These are phyloP conservation scores for Populus hybrid DNA, from an alignment of 441 rosid species.

Conservation along the genomic window DNA sequence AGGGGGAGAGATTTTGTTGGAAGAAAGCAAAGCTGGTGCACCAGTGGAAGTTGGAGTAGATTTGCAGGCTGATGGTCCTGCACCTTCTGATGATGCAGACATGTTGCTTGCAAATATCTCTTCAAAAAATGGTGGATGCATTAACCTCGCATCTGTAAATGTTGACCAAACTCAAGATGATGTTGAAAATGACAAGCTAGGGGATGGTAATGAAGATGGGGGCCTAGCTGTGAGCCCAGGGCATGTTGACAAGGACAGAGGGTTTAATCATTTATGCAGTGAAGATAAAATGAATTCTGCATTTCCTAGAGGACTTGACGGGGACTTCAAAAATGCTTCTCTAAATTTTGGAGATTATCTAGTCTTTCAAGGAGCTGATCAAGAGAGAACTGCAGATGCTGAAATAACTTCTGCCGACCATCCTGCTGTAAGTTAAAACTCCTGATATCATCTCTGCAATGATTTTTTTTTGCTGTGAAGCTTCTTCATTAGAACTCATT, in stretches of 20 bases:
- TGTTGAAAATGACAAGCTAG: conserved; percentile 21
- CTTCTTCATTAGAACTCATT: background rate
- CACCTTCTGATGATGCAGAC: conserved; percentile 27
- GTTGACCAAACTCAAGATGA: conserved; percentile 37
- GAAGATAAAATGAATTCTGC: conserved; percentile 33
- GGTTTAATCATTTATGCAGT: conserved; percentile 24
- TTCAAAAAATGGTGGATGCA: conserved; percentile 33
- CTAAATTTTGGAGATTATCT: conserved; percentile 30
- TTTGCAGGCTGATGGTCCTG: conserved; percentile 27
- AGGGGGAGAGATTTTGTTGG: conserved; percentile 34
- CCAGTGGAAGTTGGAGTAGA: conserved; percentile 34
- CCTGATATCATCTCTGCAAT: background rate
- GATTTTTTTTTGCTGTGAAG: conserved; percentile 13
- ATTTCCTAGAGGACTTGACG: conserved; percentile 28
- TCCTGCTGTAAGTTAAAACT: conserved; percentile 47
- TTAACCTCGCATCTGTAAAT: conserved; percentile 29
- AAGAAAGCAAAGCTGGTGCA: conserved; percentile 43
- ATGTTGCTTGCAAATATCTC: conserved; percentile 26
- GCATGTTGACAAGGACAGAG: conserved; percentile 33
- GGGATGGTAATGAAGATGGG: conserved; percentile 30
- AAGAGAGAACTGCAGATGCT: conserved; percentile 33
- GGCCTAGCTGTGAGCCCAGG: conserved; percentile 29
- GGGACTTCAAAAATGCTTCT: conserved; percentile 25
- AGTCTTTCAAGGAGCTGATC: conserved; percentile 34
- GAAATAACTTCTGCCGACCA: conserved; percentile 34